Evolutionary conservation across 1,284 basidiomycete species (phyloP).

Genomic region (Apiotrichum brassicae): DNA sequence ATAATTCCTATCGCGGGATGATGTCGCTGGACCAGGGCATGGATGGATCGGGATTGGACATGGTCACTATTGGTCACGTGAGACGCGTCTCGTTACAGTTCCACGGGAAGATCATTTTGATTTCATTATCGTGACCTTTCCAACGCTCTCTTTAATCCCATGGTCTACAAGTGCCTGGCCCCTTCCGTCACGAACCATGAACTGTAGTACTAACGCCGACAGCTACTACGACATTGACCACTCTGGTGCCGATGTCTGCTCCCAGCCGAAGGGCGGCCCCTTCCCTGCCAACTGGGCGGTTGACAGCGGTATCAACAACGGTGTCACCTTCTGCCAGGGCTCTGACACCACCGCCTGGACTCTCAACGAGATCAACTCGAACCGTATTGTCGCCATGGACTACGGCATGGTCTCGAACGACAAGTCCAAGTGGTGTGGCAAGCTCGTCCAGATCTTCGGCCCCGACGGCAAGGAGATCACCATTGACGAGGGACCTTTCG

Average conservation of each 20-base stretch:
- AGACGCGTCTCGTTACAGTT: too few species aligned
- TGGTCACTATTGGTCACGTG: too few species aligned
- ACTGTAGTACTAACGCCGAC: background rate
- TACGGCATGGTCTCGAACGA: slow-evolving; percentile 13
- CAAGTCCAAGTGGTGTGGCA: slow-evolving; percentile 20
- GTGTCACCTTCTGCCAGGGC: slow-evolving; percentile 14
- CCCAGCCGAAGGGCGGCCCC: slow-evolving; percentile 13
- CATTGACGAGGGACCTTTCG: slow-evolving; percentile 32
- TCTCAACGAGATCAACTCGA: slow-evolving; percentile 8
- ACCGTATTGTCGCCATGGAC: slow-evolving; percentile 22
- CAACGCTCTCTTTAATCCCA: background rate
- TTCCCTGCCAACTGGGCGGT: slow-evolving; percentile 18
- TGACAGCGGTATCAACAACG: slow-evolving; percentile 12
- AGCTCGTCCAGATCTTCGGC: slow-evolving; percentile 26
- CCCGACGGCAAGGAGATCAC: slow-evolving; percentile 14
- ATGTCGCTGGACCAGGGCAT: too few species aligned
- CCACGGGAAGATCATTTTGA: too few species aligned
- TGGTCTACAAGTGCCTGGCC: background rate
- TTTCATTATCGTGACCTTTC: too few species aligned
- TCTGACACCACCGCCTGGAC: slow-evolving; percentile 3
- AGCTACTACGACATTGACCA: slow-evolving; percentile 19
- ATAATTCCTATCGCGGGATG: too few species aligned
- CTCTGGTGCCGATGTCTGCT: slow-evolving; percentile 11
- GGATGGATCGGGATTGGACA: too few species aligned
- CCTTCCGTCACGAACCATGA: background rate